These are phyloP conservation scores for Boletellus sp. DNA, from an alignment of 1,284 basidiomycete genomes.

Conservation along the genomic window DNA sequence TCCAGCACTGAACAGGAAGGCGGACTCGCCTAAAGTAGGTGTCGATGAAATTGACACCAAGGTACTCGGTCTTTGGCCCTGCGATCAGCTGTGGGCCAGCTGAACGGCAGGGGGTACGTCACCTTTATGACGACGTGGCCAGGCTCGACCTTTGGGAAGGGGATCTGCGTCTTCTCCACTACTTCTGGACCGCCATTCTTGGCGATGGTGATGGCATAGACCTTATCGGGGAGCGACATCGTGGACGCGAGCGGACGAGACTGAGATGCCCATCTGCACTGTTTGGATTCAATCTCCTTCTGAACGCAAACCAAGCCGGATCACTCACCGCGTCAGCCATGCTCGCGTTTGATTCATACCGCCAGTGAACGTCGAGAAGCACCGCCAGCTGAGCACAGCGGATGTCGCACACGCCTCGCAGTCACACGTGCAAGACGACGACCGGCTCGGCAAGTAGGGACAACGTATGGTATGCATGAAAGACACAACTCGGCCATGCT, in stretches of 20 bases:
- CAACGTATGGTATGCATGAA: conserved; percentile 50
- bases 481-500: too few relatives aligned
- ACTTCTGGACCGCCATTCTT: conserved; percentile 77
- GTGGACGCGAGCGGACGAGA: not conserved
- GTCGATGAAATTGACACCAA: conserved; percentile 89
- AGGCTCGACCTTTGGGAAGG: conserved; percentile 59
- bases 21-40: conserved; percentile 62
- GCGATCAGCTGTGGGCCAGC: conserved; percentile 13
- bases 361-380: too few relatives aligned
- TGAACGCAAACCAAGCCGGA: not conserved
- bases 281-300: too few relatives aligned
- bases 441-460: not conserved
- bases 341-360: too few relatives aligned
- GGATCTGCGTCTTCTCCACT: conserved; percentile 59
- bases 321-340: too few relatives aligned
- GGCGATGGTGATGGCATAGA: conserved; percentile 58
- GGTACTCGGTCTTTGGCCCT: conserved; percentile 52
- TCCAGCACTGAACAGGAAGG: not conserved
- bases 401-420: too few relatives aligned
- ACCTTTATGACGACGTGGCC: conserved; percentile 82
- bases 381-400: too few relatives aligned
- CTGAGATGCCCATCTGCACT: not conserved
- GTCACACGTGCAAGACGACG: too few relatives aligned
- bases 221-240: conserved; percentile 46
- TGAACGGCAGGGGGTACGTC: conserved; percentile 1